phyloP scores from a whole-genome alignment of 768 basidiomycete species.

The Cantharellus anzutake region DNA sequence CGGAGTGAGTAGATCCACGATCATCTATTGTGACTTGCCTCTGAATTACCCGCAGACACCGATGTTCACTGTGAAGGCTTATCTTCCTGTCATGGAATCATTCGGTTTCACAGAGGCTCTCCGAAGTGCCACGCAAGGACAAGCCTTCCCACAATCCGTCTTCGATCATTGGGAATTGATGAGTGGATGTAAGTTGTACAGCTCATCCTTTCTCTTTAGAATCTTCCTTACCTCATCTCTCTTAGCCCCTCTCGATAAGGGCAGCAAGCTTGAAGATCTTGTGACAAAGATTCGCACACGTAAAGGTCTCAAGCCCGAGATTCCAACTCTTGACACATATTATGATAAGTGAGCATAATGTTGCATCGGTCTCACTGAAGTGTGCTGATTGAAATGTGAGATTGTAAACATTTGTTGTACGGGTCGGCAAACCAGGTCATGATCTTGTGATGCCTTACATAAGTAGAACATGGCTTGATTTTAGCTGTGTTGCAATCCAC shows the following conservation, averaged over 20 bases:
- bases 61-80: conserved; percentile 98
- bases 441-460: too few relatives aligned
- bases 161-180: conserved; percentile 87
- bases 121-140: conserved; percentile 78
- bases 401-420: too few relatives aligned
- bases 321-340: conserved; percentile 72
- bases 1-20: conserved; percentile 23
- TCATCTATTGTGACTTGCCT: neutral
- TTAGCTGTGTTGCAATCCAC: too few relatives aligned
- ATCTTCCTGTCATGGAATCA: conserved; percentile 77
- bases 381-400: too few relatives aligned
- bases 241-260: conserved; percentile 64
- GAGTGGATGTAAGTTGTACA: conserved; percentile 42
- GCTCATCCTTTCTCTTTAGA: conserved; percentile 4
- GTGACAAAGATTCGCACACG: conserved; percentile 65
- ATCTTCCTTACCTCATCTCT: conserved; percentile 12
- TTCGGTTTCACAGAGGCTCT: conserved; percentile 98
- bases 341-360: conserved; percentile 51
- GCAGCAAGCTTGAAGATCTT: conserved; percentile 75
- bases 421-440: too few relatives aligned
- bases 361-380: too few relatives aligned
- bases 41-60: conserved; percentile 33
- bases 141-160: conserved; percentile 94
- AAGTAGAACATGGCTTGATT: too few relatives aligned
- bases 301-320: conserved; percentile 95